Base-by-base conservation (phyloP, 345 rosid species). In the Lepidium sativum region DNA sequence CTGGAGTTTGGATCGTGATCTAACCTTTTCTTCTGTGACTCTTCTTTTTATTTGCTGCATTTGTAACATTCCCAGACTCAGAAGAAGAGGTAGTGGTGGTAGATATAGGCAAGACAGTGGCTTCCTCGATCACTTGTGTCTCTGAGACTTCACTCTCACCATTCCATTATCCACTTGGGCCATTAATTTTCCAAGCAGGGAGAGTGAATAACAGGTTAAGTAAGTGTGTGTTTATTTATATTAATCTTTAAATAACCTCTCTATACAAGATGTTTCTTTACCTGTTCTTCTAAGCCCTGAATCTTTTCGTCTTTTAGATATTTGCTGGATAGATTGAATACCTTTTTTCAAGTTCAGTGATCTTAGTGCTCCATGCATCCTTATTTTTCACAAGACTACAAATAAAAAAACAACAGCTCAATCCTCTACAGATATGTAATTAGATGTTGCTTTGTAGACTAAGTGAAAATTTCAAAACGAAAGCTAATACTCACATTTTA, bases 361-460 rank as follows among this genome's bases (percentile, higher is more conserved):
- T 68, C 86, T 83, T 94, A 40, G 80, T 79, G 74, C 81, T 78
- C 99, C 97, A 94, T 70, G 88, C 78, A 76, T 82, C 91, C 67
- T 84, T 83, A 75, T 90, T 86, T 69, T 82, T 83, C 82, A 84
- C 54, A 70, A 94, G 91, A 84, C 97, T 90, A 45, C 75, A 77
- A 14, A 67, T 48, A 72, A 20, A 25, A 69, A 70, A 68, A 39
- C 75, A 37, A 66, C 99, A 94, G 29, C 23, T 40, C 52, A 54
- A 13, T 41, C 32, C 32, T 9, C 16, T 35, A 58, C 55, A 10
- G 7, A 59, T 33, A 11, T 54, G 15, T 33, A 17, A 35, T 4
- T 35, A 35, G 2, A 55, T 37, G 29, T 54, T 54, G 59, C 59
- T 17, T 34, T 54, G 20, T 55, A 40, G 7, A 8, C 3, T 40